Conservation (phyloP, 805 yeast species). For the Candida stauntonica region DNA sequence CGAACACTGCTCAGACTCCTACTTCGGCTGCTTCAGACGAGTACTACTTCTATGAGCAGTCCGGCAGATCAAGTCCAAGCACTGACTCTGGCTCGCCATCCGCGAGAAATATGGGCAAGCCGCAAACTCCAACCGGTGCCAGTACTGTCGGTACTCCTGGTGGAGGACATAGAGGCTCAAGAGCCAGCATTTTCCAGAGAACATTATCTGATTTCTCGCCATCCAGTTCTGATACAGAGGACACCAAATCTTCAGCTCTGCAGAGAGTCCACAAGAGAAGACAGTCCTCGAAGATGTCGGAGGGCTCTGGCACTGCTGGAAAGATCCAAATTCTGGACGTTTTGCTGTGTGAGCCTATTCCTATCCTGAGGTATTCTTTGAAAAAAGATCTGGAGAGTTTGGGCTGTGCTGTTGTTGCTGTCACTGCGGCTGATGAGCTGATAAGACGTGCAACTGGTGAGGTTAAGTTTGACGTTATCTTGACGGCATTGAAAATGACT, state of each 20-base stretch:
- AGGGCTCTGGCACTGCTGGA: conserved; percentile 14
- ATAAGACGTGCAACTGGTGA: conserved; percentile 77
- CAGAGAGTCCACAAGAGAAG: conserved; percentile 50
- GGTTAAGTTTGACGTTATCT: conserved; percentile 77
- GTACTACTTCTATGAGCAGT: conserved; percentile 27
- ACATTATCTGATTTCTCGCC: conserved; percentile 39
- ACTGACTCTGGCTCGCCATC: conserved; percentile 29
- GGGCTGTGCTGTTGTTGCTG: conserved; percentile 79
- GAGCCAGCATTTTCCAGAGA: conserved; percentile 22
- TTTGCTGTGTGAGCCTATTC: conserved; percentile 81
- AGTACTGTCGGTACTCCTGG: too few species aligned
- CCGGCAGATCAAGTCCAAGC: conserved; percentile 34
- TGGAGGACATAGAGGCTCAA: conserved; percentile 21
- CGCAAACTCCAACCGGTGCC: conserved; percentile 19
- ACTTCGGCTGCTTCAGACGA: conserved; percentile 30
- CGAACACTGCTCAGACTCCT: conserved; percentile 17
- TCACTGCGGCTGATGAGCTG: conserved; percentile 77
- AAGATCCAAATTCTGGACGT: conserved; percentile 49
- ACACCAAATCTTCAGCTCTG: conserved; percentile 44
- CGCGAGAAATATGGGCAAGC: conserved; percentile 16
- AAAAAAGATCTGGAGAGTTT: conserved; percentile 57
- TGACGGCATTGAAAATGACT: conserved; percentile 67
- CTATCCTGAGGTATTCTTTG: conserved; percentile 68
- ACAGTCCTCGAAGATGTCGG: conserved; percentile 39
- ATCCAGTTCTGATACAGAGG: conserved; percentile 65